Evolutionary conservation across 352 stramenopile species (phyloP).

Genomic region (Phytopythium mirpurense): DNA sequence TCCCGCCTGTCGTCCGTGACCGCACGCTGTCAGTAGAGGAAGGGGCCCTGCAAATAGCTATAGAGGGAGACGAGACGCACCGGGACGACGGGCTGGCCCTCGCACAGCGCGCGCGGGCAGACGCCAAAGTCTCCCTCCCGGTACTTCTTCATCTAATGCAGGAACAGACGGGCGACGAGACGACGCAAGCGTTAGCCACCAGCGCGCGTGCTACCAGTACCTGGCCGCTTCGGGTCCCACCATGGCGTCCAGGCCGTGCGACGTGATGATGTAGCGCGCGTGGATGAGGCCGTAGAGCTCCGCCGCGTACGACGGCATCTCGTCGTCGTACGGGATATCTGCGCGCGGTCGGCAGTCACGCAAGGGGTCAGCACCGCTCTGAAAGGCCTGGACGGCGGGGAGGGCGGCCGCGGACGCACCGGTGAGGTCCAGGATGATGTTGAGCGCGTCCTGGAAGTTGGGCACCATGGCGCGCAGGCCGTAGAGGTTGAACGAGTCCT

Average conservation of each 20-base stretch:
- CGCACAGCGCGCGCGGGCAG: constrained; percentile 79
- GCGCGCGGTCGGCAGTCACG: too few species aligned
- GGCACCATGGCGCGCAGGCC: constrained; percentile 84
- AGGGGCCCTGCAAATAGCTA: too few species aligned
- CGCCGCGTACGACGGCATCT: constrained; percentile 80
- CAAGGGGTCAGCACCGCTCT: too few species aligned
- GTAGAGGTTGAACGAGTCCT: constrained; percentile 94
- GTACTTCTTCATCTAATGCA: constrained; percentile 81
- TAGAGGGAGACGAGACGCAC: constrained; percentile 21
- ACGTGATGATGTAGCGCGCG: constrained; percentile 88
- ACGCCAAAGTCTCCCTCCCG: constrained; percentile 85
- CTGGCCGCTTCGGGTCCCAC: constrained; percentile 28
- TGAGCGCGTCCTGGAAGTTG: constrained; percentile 89
- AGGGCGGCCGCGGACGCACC: too few species aligned
- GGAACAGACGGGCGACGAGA: too few species aligned
- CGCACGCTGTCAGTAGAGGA: neutral
- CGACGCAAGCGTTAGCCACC: neutral
- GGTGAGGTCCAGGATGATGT: constrained; percentile 91
- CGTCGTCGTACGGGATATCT: constrained; percentile 88
- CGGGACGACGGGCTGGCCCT: constrained; percentile 78
- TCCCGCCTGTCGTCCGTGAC: constrained; percentile 39
- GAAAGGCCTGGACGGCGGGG: too few species aligned
- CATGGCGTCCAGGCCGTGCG: constrained; percentile 86
- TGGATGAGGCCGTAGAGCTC: constrained; percentile 89
- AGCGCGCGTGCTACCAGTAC: neutral